A percentile compares a stretch with the other conserved stretches of the same genome.
Conservation (phyloP, 176 grass and related monocot genomes). For the bread wheat (Triticum aestivum) region IWGSC_CS_RefSeq_v2.1 NC_057803.1:599963518-599964017, state of each 20-base stretch:
- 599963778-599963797: too few relatives aligned
- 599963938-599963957: too few relatives aligned
- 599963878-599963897: too few relatives aligned
- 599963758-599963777: too few relatives aligned
- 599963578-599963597: not conserved
- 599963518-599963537: not conserved
- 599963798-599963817: too few relatives aligned
- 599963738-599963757: too few relatives aligned
- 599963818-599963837: too few relatives aligned
- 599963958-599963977: too few relatives aligned
- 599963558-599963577: not conserved
- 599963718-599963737: too few relatives aligned
- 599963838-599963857: not conserved
- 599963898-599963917: too few relatives aligned
- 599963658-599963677: not conserved
- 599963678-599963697: not conserved
- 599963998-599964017: not conserved
- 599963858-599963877: not conserved
- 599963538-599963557: not conserved
- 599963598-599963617: not conserved
- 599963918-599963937: too few relatives aligned
- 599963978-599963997: too few relatives aligned
- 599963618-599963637: not conserved
- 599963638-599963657: not conserved
- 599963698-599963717: not conserved